These are phyloP conservation scores for Dillenia suffruticosa DNA, from an alignment of 164 flowering plant genomes.

Conservation along the genomic window DNA sequence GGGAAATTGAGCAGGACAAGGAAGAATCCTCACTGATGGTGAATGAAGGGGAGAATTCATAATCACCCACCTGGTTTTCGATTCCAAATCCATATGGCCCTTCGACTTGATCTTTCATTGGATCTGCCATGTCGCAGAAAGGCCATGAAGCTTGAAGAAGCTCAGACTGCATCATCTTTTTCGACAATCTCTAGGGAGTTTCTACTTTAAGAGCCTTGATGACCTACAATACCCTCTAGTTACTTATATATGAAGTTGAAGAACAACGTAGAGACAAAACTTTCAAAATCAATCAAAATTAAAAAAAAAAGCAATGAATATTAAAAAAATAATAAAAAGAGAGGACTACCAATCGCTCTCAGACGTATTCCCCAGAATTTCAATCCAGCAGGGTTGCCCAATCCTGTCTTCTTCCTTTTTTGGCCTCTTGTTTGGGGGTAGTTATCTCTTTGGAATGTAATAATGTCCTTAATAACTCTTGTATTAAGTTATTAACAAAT, in stretches of 20 bases:
- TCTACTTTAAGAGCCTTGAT: background rate
- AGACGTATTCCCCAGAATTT: constrained; percentile 2
- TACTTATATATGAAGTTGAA: constrained; percentile 3
- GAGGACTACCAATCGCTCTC: background rate
- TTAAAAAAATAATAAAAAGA: background rate
- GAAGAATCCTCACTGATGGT: constrained; percentile 14
- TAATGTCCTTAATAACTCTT: too few relatives aligned
- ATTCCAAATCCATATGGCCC: constrained; percentile 11
- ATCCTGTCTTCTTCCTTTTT: constrained; percentile 3
- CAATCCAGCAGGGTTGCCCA: constrained; percentile 6
- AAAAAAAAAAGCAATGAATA: background rate
- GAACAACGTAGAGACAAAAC: constrained; percentile 4
- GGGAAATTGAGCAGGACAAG: constrained; percentile 10
- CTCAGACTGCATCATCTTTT: constrained; percentile 29
- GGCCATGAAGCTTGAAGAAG: constrained; percentile 25
- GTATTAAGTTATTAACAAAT: too few relatives aligned
- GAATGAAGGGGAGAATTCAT: constrained; percentile 23
- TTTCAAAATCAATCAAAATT: constrained; percentile 1
- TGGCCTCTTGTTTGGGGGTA: constrained; percentile 4
- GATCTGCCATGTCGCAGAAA: constrained; percentile 10
- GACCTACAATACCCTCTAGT: background rate
- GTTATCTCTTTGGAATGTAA: too few relatives aligned
- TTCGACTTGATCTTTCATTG: constrained; percentile 12
- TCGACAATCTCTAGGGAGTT: background rate
- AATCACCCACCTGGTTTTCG: constrained; percentile 12